Percentiles rank a stretch among this genome's conserved stretches.
Evolutionary conservation across 345 rosid species (phyloP).

Genomic region (Salix viminalis): DNA sequence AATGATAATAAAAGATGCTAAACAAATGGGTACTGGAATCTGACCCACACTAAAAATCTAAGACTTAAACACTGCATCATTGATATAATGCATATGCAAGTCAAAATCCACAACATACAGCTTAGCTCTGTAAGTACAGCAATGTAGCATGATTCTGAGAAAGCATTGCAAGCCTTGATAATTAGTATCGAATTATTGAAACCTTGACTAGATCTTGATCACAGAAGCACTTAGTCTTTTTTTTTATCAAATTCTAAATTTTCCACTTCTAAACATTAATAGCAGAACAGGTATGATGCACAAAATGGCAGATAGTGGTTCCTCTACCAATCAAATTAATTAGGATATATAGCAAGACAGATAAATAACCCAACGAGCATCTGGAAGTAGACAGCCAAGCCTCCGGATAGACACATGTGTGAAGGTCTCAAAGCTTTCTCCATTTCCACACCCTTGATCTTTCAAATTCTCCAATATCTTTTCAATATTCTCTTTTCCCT

Average conservation of each 20-base stretch:
- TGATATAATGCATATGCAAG: too few relatives aligned
- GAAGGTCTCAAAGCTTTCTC: conserved; percentile 45
- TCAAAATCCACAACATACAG: too few relatives aligned
- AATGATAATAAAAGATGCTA: too few relatives aligned
- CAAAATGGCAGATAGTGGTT: background rate
- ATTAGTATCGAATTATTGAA: background rate
- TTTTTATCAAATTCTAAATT: too few relatives aligned
- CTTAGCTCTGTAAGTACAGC: too few relatives aligned
- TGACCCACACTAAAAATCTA: too few relatives aligned
- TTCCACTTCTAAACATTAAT: background rate
- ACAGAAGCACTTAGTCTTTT: too few relatives aligned
- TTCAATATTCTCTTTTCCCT: conserved; percentile 72
- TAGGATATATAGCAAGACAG: background rate
- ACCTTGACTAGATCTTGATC: too few relatives aligned
- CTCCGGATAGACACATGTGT: conserved; percentile 61
- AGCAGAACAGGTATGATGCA: background rate
- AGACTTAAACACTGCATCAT: too few relatives aligned
- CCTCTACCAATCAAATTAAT: background rate
- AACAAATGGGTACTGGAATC: too few relatives aligned
- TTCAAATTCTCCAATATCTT: conserved; percentile 48
- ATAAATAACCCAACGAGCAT: conserved; percentile 67
- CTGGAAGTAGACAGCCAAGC: conserved; percentile 84
- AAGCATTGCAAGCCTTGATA: background rate
- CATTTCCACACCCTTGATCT: conserved; percentile 38
- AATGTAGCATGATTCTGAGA: background rate